These are phyloP conservation scores for Fusarium anthophilum DNA, from an alignment of 2,329 filamentous ascomycete genomes.

Conservation along the genomic window DNA sequence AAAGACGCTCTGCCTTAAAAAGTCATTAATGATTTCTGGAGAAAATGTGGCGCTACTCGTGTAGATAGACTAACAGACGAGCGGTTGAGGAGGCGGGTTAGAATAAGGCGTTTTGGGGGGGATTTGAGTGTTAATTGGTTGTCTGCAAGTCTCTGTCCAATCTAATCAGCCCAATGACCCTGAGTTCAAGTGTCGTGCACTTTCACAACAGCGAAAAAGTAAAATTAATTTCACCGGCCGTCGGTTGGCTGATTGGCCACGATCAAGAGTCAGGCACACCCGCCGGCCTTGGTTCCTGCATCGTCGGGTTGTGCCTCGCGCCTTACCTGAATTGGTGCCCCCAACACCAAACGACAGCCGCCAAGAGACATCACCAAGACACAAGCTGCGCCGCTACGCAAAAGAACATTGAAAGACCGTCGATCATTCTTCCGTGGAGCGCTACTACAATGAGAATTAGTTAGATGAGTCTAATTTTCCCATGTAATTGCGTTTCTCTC, in stretches of 20 bases:
- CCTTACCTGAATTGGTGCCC: slow-evolving; percentile 20
- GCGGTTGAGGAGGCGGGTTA: not conserved
- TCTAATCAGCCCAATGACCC: slow-evolving; percentile 13
- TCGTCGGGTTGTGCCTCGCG: slow-evolving; percentile 33
- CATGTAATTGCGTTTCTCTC: slow-evolving; percentile 3
- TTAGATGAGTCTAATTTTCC: slow-evolving; percentile 23
- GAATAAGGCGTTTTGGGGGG: slow-evolving; percentile 10
- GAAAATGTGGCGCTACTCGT: slow-evolving; percentile 14
- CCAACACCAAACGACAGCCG: not conserved
- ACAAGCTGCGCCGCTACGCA: not conserved
- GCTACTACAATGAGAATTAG: slow-evolving; percentile 30
- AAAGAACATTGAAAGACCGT: slow-evolving; percentile 6
- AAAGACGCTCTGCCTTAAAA: slow-evolving; percentile 5
- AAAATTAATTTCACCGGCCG: slow-evolving; percentile 27
- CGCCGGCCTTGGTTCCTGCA: slow-evolving; percentile 34
- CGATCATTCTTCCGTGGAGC: slow-evolving; percentile 19
- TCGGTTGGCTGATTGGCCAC: slow-evolving; percentile 4
- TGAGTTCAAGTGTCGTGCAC: slow-evolving; percentile 1
- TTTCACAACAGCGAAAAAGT: slow-evolving; percentile 29
- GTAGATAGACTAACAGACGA: not conserved
- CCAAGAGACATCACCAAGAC: not conserved
- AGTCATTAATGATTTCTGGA: slow-evolving; percentile 1
- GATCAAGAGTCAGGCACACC: slow-evolving; percentile 17
- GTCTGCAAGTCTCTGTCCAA: slow-evolving; percentile 8
- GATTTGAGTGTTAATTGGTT: not conserved